A percentile compares a stretch with the other conserved stretches of the same genome.
phyloP scores from a whole-genome alignment of 2,329 filamentous ascomycete species.

The Grosmannia penicillata region DNA sequence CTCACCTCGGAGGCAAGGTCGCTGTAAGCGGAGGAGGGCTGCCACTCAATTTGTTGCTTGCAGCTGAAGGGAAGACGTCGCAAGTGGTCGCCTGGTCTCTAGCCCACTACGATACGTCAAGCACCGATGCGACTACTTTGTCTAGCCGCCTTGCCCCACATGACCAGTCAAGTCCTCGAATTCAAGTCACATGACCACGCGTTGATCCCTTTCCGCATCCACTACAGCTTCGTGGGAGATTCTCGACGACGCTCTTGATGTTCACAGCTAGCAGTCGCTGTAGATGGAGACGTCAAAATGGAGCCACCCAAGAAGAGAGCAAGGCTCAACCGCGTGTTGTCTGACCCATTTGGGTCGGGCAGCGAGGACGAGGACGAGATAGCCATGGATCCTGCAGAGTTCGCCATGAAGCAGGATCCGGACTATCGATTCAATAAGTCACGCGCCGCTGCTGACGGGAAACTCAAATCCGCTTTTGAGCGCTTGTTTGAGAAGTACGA shows the following conservation, averaged over 20 bases:
- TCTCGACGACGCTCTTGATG: too few species aligned
- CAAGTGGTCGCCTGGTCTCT: background rate
- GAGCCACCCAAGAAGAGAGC: constrained; percentile 9
- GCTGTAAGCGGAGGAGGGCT: too few species aligned
- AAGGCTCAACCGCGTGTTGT: constrained; percentile 4
- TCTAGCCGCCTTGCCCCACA: too few species aligned
- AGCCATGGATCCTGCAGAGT: constrained; percentile 29
- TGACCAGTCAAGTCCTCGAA: too few species aligned
- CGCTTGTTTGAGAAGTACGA: constrained; percentile 81
- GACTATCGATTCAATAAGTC: constrained; percentile 44
- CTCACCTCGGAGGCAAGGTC: too few species aligned
- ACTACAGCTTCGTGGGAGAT: background rate
- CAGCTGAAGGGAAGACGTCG: background rate
- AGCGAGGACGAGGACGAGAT: constrained; percentile 33
- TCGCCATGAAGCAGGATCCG: constrained; percentile 32
- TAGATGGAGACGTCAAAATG: constrained; percentile 3
- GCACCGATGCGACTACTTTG: too few species aligned
- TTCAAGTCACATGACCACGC: background rate
- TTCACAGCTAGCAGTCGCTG: background rate
- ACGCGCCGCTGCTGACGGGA: constrained; percentile 50
- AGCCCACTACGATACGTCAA: background rate
- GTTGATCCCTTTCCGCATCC: too few species aligned
- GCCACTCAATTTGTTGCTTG: too few species aligned
- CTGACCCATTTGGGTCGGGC: constrained; percentile 15
- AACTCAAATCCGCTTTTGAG: constrained; percentile 74